Conservation (phyloP, 2,329 filamentous ascomycete genomes). For the Allantophomopsis lycopodina region DNA sequence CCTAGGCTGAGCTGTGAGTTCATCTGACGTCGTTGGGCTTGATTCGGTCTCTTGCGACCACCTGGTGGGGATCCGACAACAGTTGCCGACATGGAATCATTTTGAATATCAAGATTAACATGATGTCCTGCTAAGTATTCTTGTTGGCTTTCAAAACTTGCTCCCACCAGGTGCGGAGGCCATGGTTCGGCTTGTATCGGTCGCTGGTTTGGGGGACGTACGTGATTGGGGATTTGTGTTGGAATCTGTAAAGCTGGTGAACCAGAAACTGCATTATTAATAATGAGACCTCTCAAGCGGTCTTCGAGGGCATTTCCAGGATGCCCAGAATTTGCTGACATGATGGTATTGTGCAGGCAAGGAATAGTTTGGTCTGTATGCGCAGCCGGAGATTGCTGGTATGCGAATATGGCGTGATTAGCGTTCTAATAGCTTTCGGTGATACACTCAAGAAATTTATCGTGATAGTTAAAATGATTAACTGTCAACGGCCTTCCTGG, state of each 20-base stretch:
- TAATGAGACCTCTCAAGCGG: constrained; percentile 43
- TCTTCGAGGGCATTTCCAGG: constrained; percentile 30
- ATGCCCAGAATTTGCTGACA: constrained; percentile 1
- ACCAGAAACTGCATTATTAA: constrained; percentile 30
- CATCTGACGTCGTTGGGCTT: constrained; percentile 50
- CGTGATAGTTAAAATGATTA: too few species aligned
- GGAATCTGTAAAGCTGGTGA: constrained; percentile 7
- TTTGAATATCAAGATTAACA: too few species aligned
- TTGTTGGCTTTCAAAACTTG: constrained; percentile 8
- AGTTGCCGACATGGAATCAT: neutral
- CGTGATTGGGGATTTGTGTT: too few species aligned
- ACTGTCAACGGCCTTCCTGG: too few species aligned
- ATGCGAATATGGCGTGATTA: too few species aligned
- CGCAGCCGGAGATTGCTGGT: too few species aligned
- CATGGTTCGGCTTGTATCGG: constrained; percentile 4
- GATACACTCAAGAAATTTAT: too few species aligned
- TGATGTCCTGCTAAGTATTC: constrained; percentile 3
- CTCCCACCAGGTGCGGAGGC: constrained; percentile 10
- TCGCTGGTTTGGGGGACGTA: constrained; percentile 1
- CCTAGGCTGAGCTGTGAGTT: constrained; percentile 31
- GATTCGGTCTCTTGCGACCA: constrained; percentile 37
- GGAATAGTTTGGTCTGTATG: neutral
- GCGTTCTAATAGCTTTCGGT: too few species aligned
- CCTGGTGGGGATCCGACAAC: constrained; percentile 17
- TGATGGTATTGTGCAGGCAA: neutral